Evolutionary conservation across 108 stramenopile species (phyloP).

Genomic region (Chaetoceros tenuissimus): DNA sequence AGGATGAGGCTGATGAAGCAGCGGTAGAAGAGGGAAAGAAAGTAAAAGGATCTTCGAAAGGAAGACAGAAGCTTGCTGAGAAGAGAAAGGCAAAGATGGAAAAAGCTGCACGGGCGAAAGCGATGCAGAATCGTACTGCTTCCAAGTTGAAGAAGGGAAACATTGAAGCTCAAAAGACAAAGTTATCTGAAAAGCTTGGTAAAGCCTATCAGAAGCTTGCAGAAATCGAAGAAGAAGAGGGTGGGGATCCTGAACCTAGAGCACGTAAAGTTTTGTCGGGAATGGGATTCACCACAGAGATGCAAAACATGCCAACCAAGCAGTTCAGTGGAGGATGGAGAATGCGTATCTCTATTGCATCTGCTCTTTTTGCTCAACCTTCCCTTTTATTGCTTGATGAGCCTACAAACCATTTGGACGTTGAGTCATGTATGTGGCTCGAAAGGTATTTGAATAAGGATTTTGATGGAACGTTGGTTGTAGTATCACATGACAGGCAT

Average conservation of each 20-base stretch:
- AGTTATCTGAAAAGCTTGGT: slow-evolving; percentile 27
- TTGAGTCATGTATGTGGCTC: slow-evolving; percentile 85
- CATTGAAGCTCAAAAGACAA: slow-evolving; percentile 28
- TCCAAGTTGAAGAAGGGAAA: slow-evolving; percentile 14
- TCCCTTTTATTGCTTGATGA: slow-evolving; percentile 64
- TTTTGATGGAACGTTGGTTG: slow-evolving; percentile 70
- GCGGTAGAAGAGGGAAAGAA: not conserved
- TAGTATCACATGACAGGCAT: slow-evolving; percentile 88
- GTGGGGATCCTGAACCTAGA: slow-evolving; percentile 34
- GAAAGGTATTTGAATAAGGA: slow-evolving; percentile 74
- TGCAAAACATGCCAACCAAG: slow-evolving; percentile 71
- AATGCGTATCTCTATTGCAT: slow-evolving; percentile 90
- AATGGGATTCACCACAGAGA: slow-evolving; percentile 78
- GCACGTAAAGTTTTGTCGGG: slow-evolving; percentile 68
- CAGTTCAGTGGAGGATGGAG: slow-evolving; percentile 90
- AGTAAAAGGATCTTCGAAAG: slow-evolving; percentile 1
- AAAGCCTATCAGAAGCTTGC: slow-evolving; percentile 47
- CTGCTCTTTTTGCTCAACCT: slow-evolving; percentile 84
- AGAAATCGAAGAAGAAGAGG: slow-evolving; percentile 57
- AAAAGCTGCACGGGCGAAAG: slow-evolving; percentile 19
- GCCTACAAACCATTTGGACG: slow-evolving; percentile 54
- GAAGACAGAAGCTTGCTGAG: slow-evolving; percentile 29
- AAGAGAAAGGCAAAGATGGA: slow-evolving; percentile 7
- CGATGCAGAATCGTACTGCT: slow-evolving; percentile 8
- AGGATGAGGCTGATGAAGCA: slow-evolving; percentile 2